Evolutionary conservation across 768 basidiomycete species (phyloP).

Genomic region (Psilocybe cubensis): DNA sequence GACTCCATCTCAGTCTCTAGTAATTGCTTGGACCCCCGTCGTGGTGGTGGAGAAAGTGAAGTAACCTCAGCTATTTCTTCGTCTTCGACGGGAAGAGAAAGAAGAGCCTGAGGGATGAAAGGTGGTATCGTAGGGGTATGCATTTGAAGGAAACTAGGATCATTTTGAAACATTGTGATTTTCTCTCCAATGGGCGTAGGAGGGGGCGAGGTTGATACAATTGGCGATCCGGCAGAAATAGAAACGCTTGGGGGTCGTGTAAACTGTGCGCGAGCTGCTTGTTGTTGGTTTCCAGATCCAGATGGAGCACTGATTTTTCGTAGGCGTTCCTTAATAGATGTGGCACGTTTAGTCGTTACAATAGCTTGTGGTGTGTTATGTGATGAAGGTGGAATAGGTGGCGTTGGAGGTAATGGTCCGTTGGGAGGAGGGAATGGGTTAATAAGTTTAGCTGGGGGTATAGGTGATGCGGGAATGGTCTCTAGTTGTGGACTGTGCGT

Average conservation of each 20-base stretch:
- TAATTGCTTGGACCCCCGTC: constrained; percentile 57
- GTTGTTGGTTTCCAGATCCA: constrained; percentile 27
- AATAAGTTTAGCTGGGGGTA: constrained; percentile 32
- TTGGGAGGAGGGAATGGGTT: constrained; percentile 47
- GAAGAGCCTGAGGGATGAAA: constrained; percentile 31
- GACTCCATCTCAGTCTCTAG: constrained; percentile 34
- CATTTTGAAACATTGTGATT: constrained; percentile 52
- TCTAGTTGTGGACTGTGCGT: constrained; percentile 30
- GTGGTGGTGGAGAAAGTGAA: constrained; percentile 65
- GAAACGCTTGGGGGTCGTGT: constrained; percentile 28
- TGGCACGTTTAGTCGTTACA: constrained; percentile 31
- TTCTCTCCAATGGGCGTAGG: constrained; percentile 70
- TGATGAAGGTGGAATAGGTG: constrained; percentile 17
- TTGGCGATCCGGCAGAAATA: not conserved
- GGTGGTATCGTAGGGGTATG: constrained; percentile 47
- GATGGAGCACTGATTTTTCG: constrained; percentile 71
- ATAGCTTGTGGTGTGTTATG: constrained; percentile 20
- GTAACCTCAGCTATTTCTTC: constrained; percentile 32
- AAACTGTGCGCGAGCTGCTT: constrained; percentile 15
- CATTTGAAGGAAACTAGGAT: constrained; percentile 66
- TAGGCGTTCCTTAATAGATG: constrained; percentile 64
- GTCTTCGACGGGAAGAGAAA: constrained; percentile 11
- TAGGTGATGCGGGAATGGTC: constrained; percentile 51
- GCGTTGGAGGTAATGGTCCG: constrained; percentile 47
- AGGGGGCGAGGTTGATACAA: constrained; percentile 17